phyloP scores from a whole-genome alignment of 2,329 filamentous ascomycete genomes.

The Penicillium sp. region DNA sequence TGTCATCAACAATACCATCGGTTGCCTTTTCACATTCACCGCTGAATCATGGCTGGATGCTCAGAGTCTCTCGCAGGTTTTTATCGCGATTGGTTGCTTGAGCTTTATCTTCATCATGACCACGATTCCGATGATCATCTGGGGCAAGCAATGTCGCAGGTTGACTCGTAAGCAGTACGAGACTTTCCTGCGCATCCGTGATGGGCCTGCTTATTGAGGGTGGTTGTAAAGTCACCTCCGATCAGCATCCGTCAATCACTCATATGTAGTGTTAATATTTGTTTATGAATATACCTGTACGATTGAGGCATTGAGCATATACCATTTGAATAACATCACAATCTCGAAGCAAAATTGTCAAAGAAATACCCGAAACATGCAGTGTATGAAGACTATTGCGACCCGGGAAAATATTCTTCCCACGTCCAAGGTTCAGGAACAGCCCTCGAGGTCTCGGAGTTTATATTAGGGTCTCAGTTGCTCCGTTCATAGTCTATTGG shows the following conservation, averaged over 20 bases:
- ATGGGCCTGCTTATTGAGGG: slow-evolving; percentile 23
- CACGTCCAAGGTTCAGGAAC: too few relatives aligned
- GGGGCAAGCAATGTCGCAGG: slow-evolving; percentile 52
- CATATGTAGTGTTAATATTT: too few relatives aligned
- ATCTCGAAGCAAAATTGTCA: too few relatives aligned
- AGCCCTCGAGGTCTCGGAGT: too few relatives aligned
- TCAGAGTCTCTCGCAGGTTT: slow-evolving; percentile 49
- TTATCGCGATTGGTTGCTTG: slow-evolving; percentile 55
- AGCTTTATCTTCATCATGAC: slow-evolving; percentile 54
- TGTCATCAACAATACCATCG: slow-evolving; percentile 59
- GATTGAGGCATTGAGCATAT: not conserved
- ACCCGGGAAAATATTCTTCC: too few relatives aligned
- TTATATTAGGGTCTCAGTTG: too few relatives aligned
- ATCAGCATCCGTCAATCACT: too few relatives aligned
- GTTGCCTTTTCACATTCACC: slow-evolving; percentile 57
- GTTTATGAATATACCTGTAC: not conserved
- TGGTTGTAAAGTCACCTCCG: not conserved
- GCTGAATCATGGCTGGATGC: slow-evolving; percentile 52
- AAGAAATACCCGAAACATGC: too few relatives aligned
- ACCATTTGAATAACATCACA: too few relatives aligned
- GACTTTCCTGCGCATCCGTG: slow-evolving; percentile 52
- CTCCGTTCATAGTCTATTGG: too few relatives aligned
- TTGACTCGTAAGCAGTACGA: slow-evolving; percentile 52
- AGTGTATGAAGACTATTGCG: too few relatives aligned
- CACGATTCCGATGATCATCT: slow-evolving; percentile 57